A percentile compares a stretch with the other conserved stretches of the same genome.
These are phyloP conservation scores for Leptographium radiaticola DNA, from an alignment of 2,329 filamentous ascomycete species.

Conservation along the genomic window DNA sequence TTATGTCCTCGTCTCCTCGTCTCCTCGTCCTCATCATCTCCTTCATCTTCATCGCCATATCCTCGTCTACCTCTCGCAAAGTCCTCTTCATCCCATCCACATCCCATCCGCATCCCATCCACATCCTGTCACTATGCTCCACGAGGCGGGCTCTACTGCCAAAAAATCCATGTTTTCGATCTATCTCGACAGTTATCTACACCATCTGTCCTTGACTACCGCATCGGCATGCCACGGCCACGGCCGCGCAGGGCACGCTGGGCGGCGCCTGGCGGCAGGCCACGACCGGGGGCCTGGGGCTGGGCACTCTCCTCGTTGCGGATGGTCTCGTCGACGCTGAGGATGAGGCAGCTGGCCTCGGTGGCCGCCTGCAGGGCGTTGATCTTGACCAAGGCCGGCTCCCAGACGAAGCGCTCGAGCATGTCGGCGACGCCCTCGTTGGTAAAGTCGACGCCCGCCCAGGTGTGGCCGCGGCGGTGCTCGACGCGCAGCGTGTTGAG, in stretches of 20 bases:
- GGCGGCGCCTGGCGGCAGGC: conserved; percentile 67
- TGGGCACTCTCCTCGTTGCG: conserved; percentile 87
- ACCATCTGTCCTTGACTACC: conserved; percentile 30
- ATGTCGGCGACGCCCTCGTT: conserved; percentile 90
- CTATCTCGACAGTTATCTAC: conserved; percentile 2
- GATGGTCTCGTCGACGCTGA: conserved; percentile 97
- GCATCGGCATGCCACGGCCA: conserved; percentile 79
- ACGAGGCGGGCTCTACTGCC: not conserved
- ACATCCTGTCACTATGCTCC: too few species aligned
- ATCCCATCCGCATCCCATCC: too few species aligned
- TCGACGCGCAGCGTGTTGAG: conserved; percentile 92
- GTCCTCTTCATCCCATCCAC: too few species aligned
- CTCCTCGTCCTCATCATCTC: too few species aligned
- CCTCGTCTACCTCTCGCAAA: too few species aligned
- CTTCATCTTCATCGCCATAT: too few species aligned
- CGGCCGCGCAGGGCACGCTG: conserved; percentile 76
- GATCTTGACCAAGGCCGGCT: conserved; percentile 88
- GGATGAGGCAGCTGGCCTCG: conserved; percentile 87
- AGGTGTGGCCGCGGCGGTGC: conserved; percentile 83
- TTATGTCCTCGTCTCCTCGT: too few species aligned
- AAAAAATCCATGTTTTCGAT: conserved; percentile 6
- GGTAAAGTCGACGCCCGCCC: conserved; percentile 92
- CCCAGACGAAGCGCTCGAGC: conserved; percentile 94
- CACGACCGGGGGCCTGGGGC: conserved; percentile 67
- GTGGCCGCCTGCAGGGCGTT: conserved; percentile 95